Conservation (phyloP, 768 basidiomycete species). For the Rubroboletus satanas region DNA sequence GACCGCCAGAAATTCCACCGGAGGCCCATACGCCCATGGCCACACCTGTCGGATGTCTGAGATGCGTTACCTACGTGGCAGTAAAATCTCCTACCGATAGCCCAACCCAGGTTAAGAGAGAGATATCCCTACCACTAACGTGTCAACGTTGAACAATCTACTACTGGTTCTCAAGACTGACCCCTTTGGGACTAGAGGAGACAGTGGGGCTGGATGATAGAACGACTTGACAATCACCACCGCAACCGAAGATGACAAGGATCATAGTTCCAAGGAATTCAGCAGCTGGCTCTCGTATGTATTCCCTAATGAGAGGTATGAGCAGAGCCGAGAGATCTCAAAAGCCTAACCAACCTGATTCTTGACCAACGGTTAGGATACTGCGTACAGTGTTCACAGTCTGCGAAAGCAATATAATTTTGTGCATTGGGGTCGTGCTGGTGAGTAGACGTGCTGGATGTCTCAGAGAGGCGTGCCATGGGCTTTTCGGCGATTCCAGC, state of each 20-base stretch:
- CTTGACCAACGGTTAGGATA: slow-evolving; percentile 54
- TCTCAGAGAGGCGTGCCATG: slow-evolving; percentile 18
- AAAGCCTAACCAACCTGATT: slow-evolving; percentile 40
- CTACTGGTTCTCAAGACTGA: slow-evolving; percentile 31
- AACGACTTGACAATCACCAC: slow-evolving; percentile 54
- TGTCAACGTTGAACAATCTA: neutral
- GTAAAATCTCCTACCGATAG: slow-evolving; percentile 23
- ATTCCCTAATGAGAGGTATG: slow-evolving; percentile 31
- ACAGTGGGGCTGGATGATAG: slow-evolving; percentile 46
- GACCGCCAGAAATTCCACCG: slow-evolving; percentile 67
- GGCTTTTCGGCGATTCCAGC: slow-evolving; percentile 18
- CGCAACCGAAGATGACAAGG: slow-evolving; percentile 56
- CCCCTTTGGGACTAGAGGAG: slow-evolving; percentile 50
- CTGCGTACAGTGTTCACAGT: slow-evolving; percentile 34
- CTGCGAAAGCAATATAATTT: slow-evolving; percentile 17
- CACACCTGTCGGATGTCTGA: slow-evolving; percentile 34
- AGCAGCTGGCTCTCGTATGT: slow-evolving; percentile 55
- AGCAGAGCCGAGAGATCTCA: neutral
- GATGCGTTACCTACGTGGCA: neutral
- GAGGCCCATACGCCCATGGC: slow-evolving; percentile 68
- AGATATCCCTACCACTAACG: slow-evolving; percentile 16
- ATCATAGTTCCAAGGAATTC: slow-evolving; percentile 61
- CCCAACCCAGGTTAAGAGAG: slow-evolving; percentile 31
- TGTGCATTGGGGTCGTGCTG: slow-evolving; percentile 2
- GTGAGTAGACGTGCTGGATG: slow-evolving; percentile 12